phyloP scores from a whole-genome alignment of 2,329 filamentous ascomycete species.

The Diaporthe longicolla region DNA sequence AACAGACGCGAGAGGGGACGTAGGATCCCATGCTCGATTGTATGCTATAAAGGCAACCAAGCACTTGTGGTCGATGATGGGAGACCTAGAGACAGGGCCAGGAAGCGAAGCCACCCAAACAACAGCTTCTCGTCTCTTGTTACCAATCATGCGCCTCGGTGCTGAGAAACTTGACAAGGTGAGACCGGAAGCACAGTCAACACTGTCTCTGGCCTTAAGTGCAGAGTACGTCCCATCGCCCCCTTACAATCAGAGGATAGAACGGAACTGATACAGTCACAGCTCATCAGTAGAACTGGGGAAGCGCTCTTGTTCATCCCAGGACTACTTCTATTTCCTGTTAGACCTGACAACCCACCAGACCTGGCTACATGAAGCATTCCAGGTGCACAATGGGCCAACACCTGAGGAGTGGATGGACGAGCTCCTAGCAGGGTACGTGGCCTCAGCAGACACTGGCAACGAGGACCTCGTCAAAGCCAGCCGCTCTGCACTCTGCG shows the following conservation, averaged over 20 bases:
- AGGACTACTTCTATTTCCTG: conserved; percentile 69
- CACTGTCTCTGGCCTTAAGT: conserved; percentile 61
- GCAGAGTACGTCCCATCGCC: conserved; percentile 57
- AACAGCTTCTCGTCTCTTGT: conserved; percentile 59
- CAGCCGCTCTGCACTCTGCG: conserved; percentile 74
- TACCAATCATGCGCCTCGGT: conserved; percentile 75
- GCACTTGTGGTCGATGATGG: conserved; percentile 66
- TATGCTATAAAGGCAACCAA: conserved; percentile 84
- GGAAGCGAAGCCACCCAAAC: conserved; percentile 30
- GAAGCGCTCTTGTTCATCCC: conserved; percentile 68
- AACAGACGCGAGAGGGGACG: conserved; percentile 88
- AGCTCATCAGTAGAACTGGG: conserved; percentile 56
- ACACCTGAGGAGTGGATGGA: conserved; percentile 59
- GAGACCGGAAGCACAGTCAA: conserved; percentile 74
- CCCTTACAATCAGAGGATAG: no score
- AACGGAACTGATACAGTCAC: conserved; percentile 26
- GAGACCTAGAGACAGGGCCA: background rate
- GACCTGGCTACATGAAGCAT: conserved; percentile 54
- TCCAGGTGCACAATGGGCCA: conserved; percentile 53
- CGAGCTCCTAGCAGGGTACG: conserved; percentile 74
- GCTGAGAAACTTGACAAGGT: conserved; percentile 94
- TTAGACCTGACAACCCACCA: conserved; percentile 60
- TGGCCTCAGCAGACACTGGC: conserved; percentile 82
- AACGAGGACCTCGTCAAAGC: conserved; percentile 81
- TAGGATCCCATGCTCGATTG: conserved; percentile 87